phyloP scores from a whole-genome alignment of 73 alveolate genomes.

The Paramecium bursaria region DNA sequence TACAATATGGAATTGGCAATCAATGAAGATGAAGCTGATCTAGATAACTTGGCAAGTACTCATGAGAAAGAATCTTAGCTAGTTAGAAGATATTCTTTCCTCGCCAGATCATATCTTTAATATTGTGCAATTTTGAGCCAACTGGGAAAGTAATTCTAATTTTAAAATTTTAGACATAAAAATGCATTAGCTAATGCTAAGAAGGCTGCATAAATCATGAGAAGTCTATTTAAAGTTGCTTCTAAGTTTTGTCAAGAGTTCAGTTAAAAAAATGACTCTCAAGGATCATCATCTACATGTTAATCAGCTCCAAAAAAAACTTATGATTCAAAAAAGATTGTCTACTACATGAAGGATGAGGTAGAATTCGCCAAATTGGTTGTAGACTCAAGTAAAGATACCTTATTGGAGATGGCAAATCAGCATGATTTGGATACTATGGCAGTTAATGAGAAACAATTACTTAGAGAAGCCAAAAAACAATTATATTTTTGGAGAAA shows the following conservation, averaged over 20 bases:
- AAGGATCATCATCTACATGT: slow-evolving; percentile 33
- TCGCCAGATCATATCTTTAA: slow-evolving; percentile 2
- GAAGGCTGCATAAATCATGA: slow-evolving; percentile 39
- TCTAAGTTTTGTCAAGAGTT: slow-evolving; percentile 32
- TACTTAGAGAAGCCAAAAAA: slow-evolving; percentile 63
- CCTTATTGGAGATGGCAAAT: slow-evolving; percentile 54
- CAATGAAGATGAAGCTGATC: slow-evolving; percentile 67
- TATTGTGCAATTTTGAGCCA: slow-evolving; percentile 33
- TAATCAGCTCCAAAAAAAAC: slow-evolving; percentile 1
- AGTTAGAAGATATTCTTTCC: slow-evolving; percentile 33
- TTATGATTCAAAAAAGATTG: slow-evolving; percentile 20
- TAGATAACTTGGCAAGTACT: slow-evolving; percentile 12
- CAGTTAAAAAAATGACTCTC: slow-evolving; percentile 30
- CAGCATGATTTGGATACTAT: slow-evolving; percentile 48
- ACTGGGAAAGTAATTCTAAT: slow-evolving; percentile 26
- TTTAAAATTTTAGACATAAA: slow-evolving; percentile 49
- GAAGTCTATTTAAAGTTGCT: background rate
- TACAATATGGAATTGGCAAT: slow-evolving; percentile 63
- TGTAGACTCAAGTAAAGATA: slow-evolving; percentile 58
- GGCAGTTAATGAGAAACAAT: slow-evolving; percentile 1
- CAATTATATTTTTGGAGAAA: slow-evolving; percentile 68
- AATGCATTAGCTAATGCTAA: slow-evolving; percentile 15
- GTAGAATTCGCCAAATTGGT: slow-evolving; percentile 60
- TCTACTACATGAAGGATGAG: slow-evolving; percentile 57
- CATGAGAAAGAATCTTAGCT: slow-evolving; percentile 27